phyloP scores from a whole-genome alignment of 352 stramenopile species.

The Phytopythium ostracodes region DNA sequence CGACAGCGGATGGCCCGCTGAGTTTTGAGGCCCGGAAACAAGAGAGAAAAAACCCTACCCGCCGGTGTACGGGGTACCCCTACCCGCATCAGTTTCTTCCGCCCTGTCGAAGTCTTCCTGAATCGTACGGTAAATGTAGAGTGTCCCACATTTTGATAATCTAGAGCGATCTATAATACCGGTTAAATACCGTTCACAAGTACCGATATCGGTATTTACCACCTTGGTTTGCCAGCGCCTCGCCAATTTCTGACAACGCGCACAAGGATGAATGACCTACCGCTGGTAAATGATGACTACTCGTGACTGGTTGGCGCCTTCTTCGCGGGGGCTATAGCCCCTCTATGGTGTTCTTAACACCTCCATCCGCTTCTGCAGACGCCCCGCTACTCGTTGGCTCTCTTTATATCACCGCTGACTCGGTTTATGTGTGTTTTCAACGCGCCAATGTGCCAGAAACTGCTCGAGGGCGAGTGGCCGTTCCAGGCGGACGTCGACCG shows the following conservation, averaged over 20 bases:
- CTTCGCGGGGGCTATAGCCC: not conserved
- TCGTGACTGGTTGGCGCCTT: not conserved
- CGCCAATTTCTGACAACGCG: not conserved
- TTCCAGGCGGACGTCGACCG: conserved; percentile 53
- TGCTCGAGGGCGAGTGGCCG: conserved; percentile 51
- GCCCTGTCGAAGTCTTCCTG: not conserved
- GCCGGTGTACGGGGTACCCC: not conserved
- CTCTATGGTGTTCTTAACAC: not conserved
- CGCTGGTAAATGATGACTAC: conserved; percentile 2
- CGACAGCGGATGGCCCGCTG: too few relatives aligned
- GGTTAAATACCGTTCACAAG: not conserved
- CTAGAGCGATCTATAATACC: conserved; percentile 1
- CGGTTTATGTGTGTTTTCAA: not conserved
- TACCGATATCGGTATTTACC: not conserved
- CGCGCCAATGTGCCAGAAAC: conserved; percentile 20
- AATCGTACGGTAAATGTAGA: too few relatives aligned
- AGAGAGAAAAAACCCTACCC: not conserved
- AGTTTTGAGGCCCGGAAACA: too few relatives aligned
- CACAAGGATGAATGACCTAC: conserved; percentile 3
- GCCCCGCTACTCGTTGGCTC: not conserved
- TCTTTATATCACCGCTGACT: not conserved
- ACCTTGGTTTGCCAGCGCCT: too few relatives aligned
- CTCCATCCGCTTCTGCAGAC: not conserved
- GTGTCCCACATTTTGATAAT: too few relatives aligned
- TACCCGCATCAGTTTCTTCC: not conserved